Conservation (phyloP, 2,329 filamentous ascomycete genomes). For the Chrysosporium queenslandicum region DNA sequence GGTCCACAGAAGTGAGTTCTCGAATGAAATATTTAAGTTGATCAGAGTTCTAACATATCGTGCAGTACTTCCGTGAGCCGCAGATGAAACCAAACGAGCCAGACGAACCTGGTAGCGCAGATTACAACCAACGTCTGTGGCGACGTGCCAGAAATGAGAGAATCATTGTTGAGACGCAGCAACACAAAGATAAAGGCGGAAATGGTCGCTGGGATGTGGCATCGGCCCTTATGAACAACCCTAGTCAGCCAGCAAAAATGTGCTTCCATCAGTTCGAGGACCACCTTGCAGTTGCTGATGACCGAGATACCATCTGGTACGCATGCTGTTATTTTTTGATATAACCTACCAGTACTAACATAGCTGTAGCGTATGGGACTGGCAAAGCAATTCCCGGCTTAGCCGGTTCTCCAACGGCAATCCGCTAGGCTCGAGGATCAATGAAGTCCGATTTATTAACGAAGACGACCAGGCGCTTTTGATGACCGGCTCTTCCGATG, state of each 20-base stretch:
- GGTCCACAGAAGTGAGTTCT: slow-evolving; percentile 66
- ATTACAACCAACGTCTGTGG: slow-evolving; percentile 95
- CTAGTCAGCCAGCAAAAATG: slow-evolving; percentile 81
- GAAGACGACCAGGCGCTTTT: slow-evolving; percentile 93
- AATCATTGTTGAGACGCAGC: slow-evolving; percentile 86
- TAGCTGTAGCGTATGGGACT: slow-evolving; percentile 67
- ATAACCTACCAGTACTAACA: slow-evolving; percentile 12
- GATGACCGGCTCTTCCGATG: slow-evolving; percentile 91
- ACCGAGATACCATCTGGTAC: slow-evolving; percentile 70
- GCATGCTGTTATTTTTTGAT: slow-evolving; percentile 19
- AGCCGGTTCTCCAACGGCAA: slow-evolving; percentile 92
- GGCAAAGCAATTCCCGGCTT: slow-evolving; percentile 64
- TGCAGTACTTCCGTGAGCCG: slow-evolving; percentile 82
- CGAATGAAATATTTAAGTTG: no score
- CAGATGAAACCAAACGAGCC: slow-evolving; percentile 96
- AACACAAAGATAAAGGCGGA: slow-evolving; percentile 78
- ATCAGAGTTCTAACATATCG: slow-evolving; percentile 15
- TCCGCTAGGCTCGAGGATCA: slow-evolving; percentile 79
- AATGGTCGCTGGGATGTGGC: slow-evolving; percentile 79
- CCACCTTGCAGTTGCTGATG: slow-evolving; percentile 85
- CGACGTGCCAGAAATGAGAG: slow-evolving; percentile 82
- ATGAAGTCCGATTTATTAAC: slow-evolving; percentile 93
- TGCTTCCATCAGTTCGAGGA: slow-evolving; percentile 97
- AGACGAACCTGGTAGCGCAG: slow-evolving; percentile 88
- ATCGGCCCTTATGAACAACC: slow-evolving; percentile 75